A percentile compares a stretch with the other conserved stretches of the same genome.
Evolutionary conservation across 768 basidiomycete species (phyloP).

Genomic region (Amanita exitialis): DNA sequence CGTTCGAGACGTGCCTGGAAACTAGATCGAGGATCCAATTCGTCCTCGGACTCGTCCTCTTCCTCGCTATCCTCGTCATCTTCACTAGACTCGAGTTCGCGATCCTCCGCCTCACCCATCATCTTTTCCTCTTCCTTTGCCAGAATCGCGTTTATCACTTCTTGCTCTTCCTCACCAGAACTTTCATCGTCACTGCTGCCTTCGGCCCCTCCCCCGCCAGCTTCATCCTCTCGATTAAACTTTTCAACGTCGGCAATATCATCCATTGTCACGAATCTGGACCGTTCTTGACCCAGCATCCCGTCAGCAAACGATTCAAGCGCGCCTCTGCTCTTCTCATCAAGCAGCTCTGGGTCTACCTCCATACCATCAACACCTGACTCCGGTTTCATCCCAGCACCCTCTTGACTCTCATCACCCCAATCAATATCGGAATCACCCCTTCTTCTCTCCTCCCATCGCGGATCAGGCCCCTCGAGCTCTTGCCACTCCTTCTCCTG

Average conservation of each 20-base stretch:
- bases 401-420: slow-evolving; percentile 35
- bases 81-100: slow-evolving; percentile 14
- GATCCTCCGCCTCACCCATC: slow-evolving; percentile 34
- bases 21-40: slow-evolving; percentile 29
- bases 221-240: slow-evolving; percentile 24
- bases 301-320: slow-evolving; percentile 47
- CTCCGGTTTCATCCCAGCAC: slow-evolving; percentile 18
- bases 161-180: slow-evolving; percentile 20
- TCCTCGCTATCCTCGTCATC: slow-evolving; percentile 25
- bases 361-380: slow-evolving; percentile 45
- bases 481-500: slow-evolving; percentile 41
- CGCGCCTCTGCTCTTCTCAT: slow-evolving; percentile 29
- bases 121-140: slow-evolving; percentile 27
- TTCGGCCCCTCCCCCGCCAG: slow-evolving; percentile 14
- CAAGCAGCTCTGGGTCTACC: slow-evolving; percentile 43
- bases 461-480: slow-evolving; percentile 25
- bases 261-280: slow-evolving; percentile 47
- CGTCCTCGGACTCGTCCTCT: slow-evolving; percentile 25
- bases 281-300: slow-evolving; percentile 33
- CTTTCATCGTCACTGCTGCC: slow-evolving; percentile 24
- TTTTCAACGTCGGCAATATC: slow-evolving; percentile 49
- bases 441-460: slow-evolving; percentile 39
- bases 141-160: slow-evolving; percentile 13
- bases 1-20: slow-evolving; percentile 36
- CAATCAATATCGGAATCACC: slow-evolving; percentile 66